Conservation (phyloP, 495 filamentous ascomycete genomes). For the Aspergillus egyptiacus region DNA sequence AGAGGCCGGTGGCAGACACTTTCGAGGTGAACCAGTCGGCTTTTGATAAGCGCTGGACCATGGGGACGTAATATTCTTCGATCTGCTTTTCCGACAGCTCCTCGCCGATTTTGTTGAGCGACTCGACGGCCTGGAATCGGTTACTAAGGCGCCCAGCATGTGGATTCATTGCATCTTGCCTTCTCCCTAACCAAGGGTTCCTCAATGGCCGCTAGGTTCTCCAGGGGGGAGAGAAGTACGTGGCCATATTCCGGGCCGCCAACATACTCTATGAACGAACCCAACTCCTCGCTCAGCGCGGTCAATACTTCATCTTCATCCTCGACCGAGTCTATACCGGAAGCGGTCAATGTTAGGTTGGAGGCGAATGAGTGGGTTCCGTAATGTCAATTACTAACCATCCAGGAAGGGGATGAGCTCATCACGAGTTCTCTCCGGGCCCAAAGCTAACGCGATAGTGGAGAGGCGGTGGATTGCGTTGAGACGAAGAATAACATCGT, state of each 20-base stretch:
- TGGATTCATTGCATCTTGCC: conserved; percentile 41
- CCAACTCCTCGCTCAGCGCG: conserved; percentile 91
- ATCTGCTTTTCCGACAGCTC: conserved; percentile 85
- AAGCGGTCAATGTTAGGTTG: conserved; percentile 25
- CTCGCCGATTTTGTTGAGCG: conserved; percentile 95
- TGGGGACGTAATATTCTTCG: conserved; percentile 93
- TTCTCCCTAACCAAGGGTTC: conserved; percentile 97
- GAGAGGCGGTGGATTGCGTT: conserved; percentile 98
- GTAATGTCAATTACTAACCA: conserved; percentile 50
- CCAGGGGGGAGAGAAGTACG: conserved; percentile 91
- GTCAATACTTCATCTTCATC: conserved; percentile 98
- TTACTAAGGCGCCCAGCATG: conserved; percentile 16
- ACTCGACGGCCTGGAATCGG: conserved; percentile 78
- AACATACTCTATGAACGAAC: conserved; percentile 94
- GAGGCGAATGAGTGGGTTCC: conserved; percentile 7
- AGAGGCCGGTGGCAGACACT: conserved; percentile 93
- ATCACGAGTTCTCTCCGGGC: conserved; percentile 90
- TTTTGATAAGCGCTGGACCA: conserved; percentile 91
- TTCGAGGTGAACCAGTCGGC: conserved; percentile 99
- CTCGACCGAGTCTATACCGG: conserved; percentile 81
- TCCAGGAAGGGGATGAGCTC: conserved; percentile 98
- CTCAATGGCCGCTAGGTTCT: conserved; percentile 97
- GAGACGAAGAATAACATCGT: conserved; percentile 93
- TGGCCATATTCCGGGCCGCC: conserved; percentile 90
- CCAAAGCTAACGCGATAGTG: conserved; percentile 93